A percentile compares a stretch with the other conserved stretches of the same genome.
These are phyloP conservation scores for Lachancea kluyveri DNA, from an alignment of 805 yeast genomes.

Conservation along the genomic window DNA sequence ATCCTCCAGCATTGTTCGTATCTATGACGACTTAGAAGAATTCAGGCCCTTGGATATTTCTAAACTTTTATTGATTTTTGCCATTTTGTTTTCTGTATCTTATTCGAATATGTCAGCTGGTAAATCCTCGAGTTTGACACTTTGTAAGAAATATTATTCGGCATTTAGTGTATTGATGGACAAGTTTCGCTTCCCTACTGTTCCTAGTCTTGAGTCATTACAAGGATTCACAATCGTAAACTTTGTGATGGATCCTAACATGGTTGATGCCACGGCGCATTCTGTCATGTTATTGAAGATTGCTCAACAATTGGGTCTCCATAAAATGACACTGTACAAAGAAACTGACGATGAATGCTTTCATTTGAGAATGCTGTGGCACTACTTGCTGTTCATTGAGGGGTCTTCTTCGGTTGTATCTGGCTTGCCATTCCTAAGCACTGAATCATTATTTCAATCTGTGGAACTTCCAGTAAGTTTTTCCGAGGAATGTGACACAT, in stretches of 20 bases:
- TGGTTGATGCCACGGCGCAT: constrained; percentile 20
- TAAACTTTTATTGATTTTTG: constrained; percentile 13
- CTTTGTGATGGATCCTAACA: constrained; percentile 27
- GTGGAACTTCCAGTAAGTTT: constrained; percentile 9
- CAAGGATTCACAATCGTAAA: constrained; percentile 20
- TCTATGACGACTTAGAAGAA: constrained; percentile 6
- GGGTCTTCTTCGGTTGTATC: constrained; percentile 28
- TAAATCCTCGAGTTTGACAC: constrained; percentile 15
- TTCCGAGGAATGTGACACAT: constrained; percentile 4
- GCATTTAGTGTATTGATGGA: constrained; percentile 17
- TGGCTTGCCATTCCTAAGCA: constrained; percentile 21
- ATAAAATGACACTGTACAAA: constrained; percentile 7
- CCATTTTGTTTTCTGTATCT: constrained; percentile 21
- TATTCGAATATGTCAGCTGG: constrained; percentile 24
- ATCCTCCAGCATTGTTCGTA: constrained; percentile 2
- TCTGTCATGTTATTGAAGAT: constrained; percentile 24
- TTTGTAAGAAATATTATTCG: constrained; percentile 20
- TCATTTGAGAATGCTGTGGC: constrained; percentile 16
- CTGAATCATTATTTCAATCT: constrained; percentile 9
- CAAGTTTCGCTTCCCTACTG: constrained; percentile 17
- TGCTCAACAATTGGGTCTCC: constrained; percentile 23
- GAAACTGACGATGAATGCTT: neutral
- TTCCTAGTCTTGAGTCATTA: constrained; percentile 18
- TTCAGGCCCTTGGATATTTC: constrained; percentile 7
- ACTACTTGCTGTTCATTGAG: constrained; percentile 21